phyloP scores from a whole-genome alignment of 305 asterid genomes.

The Solanum aculeatissimum region DNA sequence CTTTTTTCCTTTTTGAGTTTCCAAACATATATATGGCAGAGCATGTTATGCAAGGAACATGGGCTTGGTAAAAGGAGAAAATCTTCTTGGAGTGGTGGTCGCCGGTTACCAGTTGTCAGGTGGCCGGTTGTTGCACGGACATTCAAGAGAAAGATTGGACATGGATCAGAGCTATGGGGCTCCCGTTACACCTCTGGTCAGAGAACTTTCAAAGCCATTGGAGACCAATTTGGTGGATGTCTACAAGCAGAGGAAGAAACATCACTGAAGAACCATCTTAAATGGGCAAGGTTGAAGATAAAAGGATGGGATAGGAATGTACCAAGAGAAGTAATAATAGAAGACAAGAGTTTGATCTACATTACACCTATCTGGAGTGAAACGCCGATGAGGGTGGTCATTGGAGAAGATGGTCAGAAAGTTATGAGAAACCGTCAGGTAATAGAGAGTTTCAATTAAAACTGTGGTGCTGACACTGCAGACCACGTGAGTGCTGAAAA shows the following conservation, averaged over 20 bases:
- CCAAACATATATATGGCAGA: not conserved
- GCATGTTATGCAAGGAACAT: not conserved
- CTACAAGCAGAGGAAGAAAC: not conserved
- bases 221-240: not conserved
- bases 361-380: not conserved
- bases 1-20: not conserved
- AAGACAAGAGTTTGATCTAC: not conserved
- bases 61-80: not conserved
- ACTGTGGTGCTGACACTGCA: not conserved
- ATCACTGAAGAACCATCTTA: not conserved
- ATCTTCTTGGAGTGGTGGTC: not conserved
- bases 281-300: not conserved
- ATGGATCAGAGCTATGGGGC: not conserved
- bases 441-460: not conserved
- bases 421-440: not conserved
- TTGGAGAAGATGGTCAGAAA: not conserved
- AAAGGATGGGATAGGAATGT: not conserved
- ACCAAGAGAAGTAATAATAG: not conserved
- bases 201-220: not conserved
- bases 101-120: too few species aligned
- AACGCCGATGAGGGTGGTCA: not conserved
- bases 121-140: not conserved
- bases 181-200: not conserved
- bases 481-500: not conserved
- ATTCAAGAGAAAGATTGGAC: not conserved